Evolutionary conservation across 495 filamentous ascomycete species (phyloP).

Genomic region (Eremomyces bilateralis): DNA sequence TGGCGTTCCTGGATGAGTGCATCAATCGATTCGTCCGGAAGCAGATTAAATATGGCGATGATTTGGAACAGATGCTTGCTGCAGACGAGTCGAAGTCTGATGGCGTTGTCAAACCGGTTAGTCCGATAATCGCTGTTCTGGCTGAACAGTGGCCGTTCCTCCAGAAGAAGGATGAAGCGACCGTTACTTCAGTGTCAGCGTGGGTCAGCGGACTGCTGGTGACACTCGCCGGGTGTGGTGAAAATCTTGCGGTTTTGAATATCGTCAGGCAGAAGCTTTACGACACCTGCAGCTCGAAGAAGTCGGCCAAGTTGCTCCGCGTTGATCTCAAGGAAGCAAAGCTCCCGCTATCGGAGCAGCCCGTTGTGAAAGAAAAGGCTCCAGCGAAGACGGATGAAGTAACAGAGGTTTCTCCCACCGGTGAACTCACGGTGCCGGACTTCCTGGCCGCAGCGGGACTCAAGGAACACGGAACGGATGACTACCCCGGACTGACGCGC

Average conservation of each 20-base stretch:
- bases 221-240: slow-evolving; percentile 24
- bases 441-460: slow-evolving; percentile 1
- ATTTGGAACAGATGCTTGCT: slow-evolving; percentile 13
- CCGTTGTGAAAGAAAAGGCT: not conserved
- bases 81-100: not conserved
- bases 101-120: slow-evolving; percentile 10
- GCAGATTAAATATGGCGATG: slow-evolving; percentile 48
- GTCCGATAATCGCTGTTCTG: slow-evolving; percentile 39
- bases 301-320: slow-evolving; percentile 4
- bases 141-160: slow-evolving; percentile 61
- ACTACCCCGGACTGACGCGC: slow-evolving; percentile 34
- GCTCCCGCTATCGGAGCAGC: not conserved
- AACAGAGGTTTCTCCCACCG: slow-evolving; percentile 11
- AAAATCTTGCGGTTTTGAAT: slow-evolving; percentile 21
- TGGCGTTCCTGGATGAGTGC: slow-evolving; percentile 64
- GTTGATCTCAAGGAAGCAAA: slow-evolving; percentile 7
- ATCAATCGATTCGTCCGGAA: slow-evolving; percentile 42
- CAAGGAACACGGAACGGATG: slow-evolving; percentile 20
- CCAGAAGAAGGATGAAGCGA: slow-evolving; percentile 21
- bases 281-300: slow-evolving; percentile 11
- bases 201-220: slow-evolving; percentile 33
- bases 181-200: slow-evolving; percentile 23
- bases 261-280: slow-evolving; percentile 22
- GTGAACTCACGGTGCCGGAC: slow-evolving; percentile 2
- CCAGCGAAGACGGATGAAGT: not conserved